Percentiles rank a stretch among this genome's conserved stretches.
phyloP scores from a whole-genome alignment of 768 basidiomycete species.

The Lactarius trivialis region DNA sequence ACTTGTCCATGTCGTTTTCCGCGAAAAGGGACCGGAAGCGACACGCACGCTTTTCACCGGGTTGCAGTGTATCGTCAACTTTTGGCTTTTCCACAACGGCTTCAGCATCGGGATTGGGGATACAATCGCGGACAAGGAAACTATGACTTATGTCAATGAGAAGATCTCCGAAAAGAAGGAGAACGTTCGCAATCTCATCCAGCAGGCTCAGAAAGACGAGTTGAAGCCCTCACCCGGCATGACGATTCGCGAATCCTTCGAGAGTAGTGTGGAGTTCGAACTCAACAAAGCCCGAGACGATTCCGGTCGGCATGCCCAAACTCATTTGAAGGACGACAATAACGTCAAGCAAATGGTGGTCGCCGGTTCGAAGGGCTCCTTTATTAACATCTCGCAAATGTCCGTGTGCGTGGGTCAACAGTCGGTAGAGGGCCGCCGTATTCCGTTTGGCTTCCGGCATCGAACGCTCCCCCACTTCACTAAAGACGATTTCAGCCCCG shows the following conservation, averaged over 20 bases:
- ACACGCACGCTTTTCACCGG: conserved; percentile 89
- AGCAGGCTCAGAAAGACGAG: conserved; percentile 76
- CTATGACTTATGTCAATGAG: conserved; percentile 81
- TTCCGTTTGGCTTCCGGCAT: conserved; percentile 97
- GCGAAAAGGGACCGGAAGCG: conserved; percentile 92
- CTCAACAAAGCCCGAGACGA: conserved; percentile 93
- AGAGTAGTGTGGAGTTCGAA: conserved; percentile 83
- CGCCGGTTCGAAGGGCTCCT: conserved; percentile 96
- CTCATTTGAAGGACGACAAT: conserved; percentile 96
- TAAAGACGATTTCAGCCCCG: conserved; percentile 97
- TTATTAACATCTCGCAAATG: conserved; percentile 99
- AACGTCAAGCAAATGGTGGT: conserved; percentile 99
- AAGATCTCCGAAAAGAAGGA: conserved; percentile 78
- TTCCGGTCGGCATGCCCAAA: conserved; percentile 95
- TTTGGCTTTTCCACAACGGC: conserved; percentile 97
- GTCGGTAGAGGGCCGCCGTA: conserved; percentile 95
- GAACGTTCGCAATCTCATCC: conserved; percentile 72
- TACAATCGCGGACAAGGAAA: conserved; percentile 86
- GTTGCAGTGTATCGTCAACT: conserved; percentile 93
- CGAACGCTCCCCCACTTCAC: conserved; percentile 95
- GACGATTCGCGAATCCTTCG: conserved; percentile 99
- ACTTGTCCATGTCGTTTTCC: conserved; percentile 92
- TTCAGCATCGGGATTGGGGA: conserved; percentile 99
- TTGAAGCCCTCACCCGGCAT: conserved; percentile 92
- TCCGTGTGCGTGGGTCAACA: conserved; percentile 99